phyloP scores from a whole-genome alignment of 148 eudicot species.

The Vaccinium vitisidaea region DNA sequence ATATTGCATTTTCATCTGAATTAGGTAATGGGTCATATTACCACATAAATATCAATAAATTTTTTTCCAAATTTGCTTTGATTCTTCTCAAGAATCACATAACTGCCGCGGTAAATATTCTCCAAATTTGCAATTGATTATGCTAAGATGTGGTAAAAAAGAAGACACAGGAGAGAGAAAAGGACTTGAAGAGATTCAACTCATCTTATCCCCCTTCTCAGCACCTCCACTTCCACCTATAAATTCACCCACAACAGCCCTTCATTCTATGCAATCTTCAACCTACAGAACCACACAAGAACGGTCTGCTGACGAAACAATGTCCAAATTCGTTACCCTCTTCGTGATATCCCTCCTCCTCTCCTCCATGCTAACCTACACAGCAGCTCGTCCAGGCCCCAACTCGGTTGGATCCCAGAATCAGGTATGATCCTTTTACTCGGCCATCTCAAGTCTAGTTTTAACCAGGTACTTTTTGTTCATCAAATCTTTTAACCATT shows the following conservation, averaged over 20 bases:
- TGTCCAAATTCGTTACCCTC: constrained; percentile 22
- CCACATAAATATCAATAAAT: not conserved
- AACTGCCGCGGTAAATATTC: not conserved
- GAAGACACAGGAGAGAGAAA: not conserved
- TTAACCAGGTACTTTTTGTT: not conserved
- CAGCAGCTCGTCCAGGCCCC: constrained; percentile 14
- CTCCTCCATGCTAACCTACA: constrained; percentile 9
- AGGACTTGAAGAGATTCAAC: not conserved
- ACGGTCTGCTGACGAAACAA: not conserved
- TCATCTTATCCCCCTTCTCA: not conserved
- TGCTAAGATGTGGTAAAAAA: not conserved
- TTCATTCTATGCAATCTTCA: not conserved
- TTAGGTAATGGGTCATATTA: not conserved
- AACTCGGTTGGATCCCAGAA: constrained; percentile 3
- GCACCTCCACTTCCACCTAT: not conserved
- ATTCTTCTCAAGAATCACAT: not conserved
- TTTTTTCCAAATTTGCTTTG: not conserved
- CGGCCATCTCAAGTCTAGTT: not conserved
- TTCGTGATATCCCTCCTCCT: constrained; percentile 20
- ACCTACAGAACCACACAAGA: constrained; percentile 3
- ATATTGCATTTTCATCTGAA: not conserved
- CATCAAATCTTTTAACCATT: not conserved
- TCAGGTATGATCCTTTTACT: constrained; percentile 3
- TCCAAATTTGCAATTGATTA: not conserved
- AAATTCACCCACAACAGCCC: not conserved